Evolutionary conservation across 1,139 yeast genomes (phyloP), one percentile per base, ranked within the genome.

Genomic region (Geotrichum carabidarum): DNA sequence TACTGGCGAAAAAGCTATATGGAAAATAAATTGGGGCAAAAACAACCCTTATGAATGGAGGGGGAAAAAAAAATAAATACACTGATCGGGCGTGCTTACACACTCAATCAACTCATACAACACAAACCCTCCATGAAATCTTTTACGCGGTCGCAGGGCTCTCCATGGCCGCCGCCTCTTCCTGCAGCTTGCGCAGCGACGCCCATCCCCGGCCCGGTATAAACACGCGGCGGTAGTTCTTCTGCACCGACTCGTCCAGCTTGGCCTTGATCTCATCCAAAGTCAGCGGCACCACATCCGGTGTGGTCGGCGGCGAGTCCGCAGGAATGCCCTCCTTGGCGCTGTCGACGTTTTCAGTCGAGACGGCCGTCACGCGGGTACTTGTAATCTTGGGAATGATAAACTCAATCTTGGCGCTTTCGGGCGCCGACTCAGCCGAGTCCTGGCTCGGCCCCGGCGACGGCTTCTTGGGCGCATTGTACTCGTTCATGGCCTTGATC

Each of bases 151-250:
- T 45, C 8, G 48, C 48, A 15, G 48, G 48, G 34, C 27, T 35
- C 35, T 27, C 47, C 50, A 51, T 34, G 30, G 47, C 43, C 5
- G 40, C 51, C 4, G 49, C 58, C 49, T 63, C 79, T 48, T 62
- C 64, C 53, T 70, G 72, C 43, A 78, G 61, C 53, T 68, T 65
- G 38, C 68, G 68, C 1, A 71, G 62, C 0, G 78, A 69, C 22
- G 77, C 71, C 85, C 85, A 81, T 0, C 84, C 84, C 48, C 79
- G 65, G 2, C 76, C 76, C 1, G 82, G 83, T 27, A 80, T 68
- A 58, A 76, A 78, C 5, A 80, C 63, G 36, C 84, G 66, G 44
- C 79, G 72, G 57, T 74, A 76, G 37, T 67, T 63, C 54, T 65
- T 65, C 30, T 60, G 56, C 48, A 60, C 63, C n/a, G 68, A 68